Base-by-base conservation (phyloP, 2,329 filamentous ascomycete genomes). In the Aureobasidium mangrovei region DNA sequence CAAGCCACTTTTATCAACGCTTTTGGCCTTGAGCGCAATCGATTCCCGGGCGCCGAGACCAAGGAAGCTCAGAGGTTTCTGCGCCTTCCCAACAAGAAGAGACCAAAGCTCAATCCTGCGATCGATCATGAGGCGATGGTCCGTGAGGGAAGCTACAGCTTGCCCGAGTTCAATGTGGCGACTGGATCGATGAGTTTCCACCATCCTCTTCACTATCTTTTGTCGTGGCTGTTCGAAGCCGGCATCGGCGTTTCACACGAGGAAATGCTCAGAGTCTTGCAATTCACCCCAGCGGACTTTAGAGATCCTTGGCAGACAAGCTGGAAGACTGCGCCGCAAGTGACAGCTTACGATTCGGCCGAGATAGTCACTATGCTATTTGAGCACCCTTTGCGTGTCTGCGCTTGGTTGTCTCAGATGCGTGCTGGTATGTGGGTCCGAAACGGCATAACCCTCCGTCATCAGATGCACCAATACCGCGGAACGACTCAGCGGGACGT, bases 401-500 rank as follows among this genome's bases (percentile, higher is more conserved):
- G 90, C 67, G 90, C 89, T 24, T 98, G 93, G 93, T 76, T 98
- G 32, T 88, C 93, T 4, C 94, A 98, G 72, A 97, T 98, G 83
- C 95, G 95, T 69, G 90, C 91, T 18, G 88, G 90, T 49, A 95
- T 97, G 84, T 98, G 94, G 93, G 91, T 98, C 59, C 84, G 93
- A 54, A 98, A 98, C 66, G 93, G 93, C 2, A 89, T 98, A 65
- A 97, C 91, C 63, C 79, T 98, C 49, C 83, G 91, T 38, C 93
- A 98, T 67, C 93, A 98, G 70, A 93, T 94, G 67, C 86, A 86
- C 51, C 93, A 91, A 18, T 98, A 98, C 67, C 84, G 90, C 12
- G 91, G 89, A 39, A 89, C 96, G 10, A 82, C 83, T 8, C 88
- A 94, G 64, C 80, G 93, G 60, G 93, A 98, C 68, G 87, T 96